Conservation (phyloP, 352 stramenopile genomes). For the Pythium rhizo-oryzae region DNA sequence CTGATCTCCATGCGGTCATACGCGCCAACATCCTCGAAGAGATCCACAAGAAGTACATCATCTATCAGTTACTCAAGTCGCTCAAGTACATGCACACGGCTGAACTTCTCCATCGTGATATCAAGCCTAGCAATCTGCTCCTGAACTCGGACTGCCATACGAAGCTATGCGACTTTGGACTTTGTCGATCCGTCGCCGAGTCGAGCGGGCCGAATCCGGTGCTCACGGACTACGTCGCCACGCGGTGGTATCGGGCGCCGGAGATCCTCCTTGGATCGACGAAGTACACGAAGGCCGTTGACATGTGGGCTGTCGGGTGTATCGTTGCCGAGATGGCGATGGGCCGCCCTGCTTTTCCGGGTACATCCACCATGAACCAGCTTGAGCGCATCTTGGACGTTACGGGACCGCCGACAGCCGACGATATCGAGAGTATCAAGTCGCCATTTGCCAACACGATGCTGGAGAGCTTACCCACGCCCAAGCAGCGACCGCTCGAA, state of each 20-base stretch:
- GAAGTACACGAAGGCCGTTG: conserved; percentile 92
- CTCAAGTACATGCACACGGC: conserved; percentile 97
- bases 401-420: conserved; percentile 85
- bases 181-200: conserved; percentile 93
- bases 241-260: conserved; percentile 95
- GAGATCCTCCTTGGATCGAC: conserved; percentile 95
- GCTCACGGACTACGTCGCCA: conserved; percentile 97
- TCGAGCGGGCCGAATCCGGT: conserved; percentile 78
- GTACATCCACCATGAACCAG: conserved; percentile 97
- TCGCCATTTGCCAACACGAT: conserved; percentile 94
- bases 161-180: conserved; percentile 97
- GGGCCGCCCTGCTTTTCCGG: conserved; percentile 92
- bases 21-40: conserved; percentile 94
- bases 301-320: conserved; percentile 95
- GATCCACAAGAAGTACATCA: conserved; percentile 98
- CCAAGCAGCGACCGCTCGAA: conserved; percentile 73
- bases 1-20: conserved; percentile 96
- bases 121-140: conserved; percentile 97
- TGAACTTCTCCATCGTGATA: conserved; percentile 95
- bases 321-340: conserved; percentile 96
- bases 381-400: conserved; percentile 96
- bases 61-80: conserved; percentile 96
- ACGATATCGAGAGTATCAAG: conserved; percentile 92
- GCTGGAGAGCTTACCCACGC: conserved; percentile 89
- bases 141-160: conserved; percentile 95